These are phyloP conservation scores for Suaeda aralocaspica DNA, from an alignment of 148 eudicot genomes.

Conservation along the genomic window DNA sequence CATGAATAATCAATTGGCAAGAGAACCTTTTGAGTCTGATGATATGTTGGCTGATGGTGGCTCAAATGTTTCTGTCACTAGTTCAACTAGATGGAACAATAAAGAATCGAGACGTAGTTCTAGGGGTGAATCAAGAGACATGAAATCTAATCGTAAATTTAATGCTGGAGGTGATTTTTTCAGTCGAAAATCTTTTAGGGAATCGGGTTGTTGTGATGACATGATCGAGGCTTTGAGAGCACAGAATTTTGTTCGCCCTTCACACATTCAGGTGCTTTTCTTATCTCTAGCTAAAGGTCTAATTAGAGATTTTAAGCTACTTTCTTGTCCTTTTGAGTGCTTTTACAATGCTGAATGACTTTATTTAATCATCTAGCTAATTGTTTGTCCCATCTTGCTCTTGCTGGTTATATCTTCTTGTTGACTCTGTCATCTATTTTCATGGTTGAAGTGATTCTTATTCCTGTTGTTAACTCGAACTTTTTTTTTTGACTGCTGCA, in stretches of 20 bases:
- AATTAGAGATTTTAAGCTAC: slow-evolving; percentile 9
- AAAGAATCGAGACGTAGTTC: slow-evolving; percentile 26
- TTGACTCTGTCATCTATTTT: neutral
- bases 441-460: neutral
- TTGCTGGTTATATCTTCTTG: neutral
- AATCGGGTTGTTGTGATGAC: slow-evolving; percentile 58
- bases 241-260: slow-evolving; percentile 58
- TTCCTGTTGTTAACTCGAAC: neutral
- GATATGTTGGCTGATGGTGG: slow-evolving; percentile 10
- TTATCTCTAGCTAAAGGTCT: neutral
- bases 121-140: slow-evolving; percentile 27
- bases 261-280: slow-evolving; percentile 71
- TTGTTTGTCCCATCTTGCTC: neutral
- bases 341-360: neutral
- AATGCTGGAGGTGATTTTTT: slow-evolving; percentile 53
- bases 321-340: slow-evolving; percentile 6
- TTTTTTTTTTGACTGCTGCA: neutral
- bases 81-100: slow-evolving; percentile 57
- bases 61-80: slow-evolving; percentile 32
- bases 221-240: slow-evolving; percentile 55
- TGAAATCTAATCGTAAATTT: slow-evolving; percentile 33
- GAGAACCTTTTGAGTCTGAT: slow-evolving; percentile 19
- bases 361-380: neutral
- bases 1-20: slow-evolving; percentile 13
- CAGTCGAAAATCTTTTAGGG: slow-evolving; percentile 66